phyloP scores from a whole-genome alignment of 2,329 filamentous ascomycete species.

The Epichloe amarillans region DNA sequence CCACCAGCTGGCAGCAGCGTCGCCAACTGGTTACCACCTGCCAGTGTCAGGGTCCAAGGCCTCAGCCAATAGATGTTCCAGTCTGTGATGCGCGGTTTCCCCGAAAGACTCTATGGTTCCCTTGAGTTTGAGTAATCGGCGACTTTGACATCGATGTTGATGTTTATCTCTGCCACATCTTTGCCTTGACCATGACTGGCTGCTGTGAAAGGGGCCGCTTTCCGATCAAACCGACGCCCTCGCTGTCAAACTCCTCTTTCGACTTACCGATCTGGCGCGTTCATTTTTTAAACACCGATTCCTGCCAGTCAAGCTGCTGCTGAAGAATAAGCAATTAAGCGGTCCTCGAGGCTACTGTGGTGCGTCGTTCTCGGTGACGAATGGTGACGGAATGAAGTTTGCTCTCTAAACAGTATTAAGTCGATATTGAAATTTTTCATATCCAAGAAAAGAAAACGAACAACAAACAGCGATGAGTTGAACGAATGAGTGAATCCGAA shows the following conservation, averaged over 20 bases:
- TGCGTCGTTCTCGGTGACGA: background rate
- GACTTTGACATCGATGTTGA: no score
- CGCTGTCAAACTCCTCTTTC: background rate
- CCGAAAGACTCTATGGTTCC: background rate
- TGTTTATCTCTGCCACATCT: background rate
- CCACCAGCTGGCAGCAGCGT: background rate
- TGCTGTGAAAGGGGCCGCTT: background rate
- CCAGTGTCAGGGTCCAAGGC: background rate
- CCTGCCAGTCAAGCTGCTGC: background rate
- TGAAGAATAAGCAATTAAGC: background rate
- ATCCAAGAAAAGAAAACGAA: conserved; percentile 1
- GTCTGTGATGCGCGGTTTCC: background rate
- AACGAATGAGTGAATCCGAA: background rate
- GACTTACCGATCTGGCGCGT: conserved; percentile 42
- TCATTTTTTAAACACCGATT: conserved; percentile 25
- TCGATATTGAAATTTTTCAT: background rate
- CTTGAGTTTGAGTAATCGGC: background rate
- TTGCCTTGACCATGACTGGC: background rate
- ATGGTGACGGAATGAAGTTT: background rate
- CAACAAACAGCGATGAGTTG: background rate
- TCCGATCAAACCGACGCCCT: background rate
- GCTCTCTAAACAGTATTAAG: no score
- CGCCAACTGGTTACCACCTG: background rate
- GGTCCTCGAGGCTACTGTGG: background rate
- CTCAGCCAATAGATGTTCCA: background rate